A percentile compares a stretch with the other conserved stretches of the same genome.
phyloP scores from a whole-genome alignment of 148 eudicot species.

The Silene conica region DNA sequence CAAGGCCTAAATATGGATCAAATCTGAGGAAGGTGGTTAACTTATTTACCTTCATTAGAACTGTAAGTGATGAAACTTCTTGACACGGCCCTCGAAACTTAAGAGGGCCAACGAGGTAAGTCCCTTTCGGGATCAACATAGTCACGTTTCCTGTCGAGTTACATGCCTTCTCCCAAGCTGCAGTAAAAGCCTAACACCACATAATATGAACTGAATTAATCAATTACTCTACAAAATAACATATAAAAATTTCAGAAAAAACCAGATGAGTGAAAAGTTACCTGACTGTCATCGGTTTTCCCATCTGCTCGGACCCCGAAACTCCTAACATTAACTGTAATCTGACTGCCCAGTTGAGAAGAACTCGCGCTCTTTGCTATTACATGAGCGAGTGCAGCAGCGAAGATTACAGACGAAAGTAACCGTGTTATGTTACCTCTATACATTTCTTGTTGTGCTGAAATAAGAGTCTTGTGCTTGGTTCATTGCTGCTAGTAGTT shows the following conservation, averaged over 20 bases:
- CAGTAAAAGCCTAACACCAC: slow-evolving; percentile 28
- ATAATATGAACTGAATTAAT: background rate
- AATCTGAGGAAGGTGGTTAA: too few relatives aligned
- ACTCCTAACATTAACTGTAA: slow-evolving; percentile 21
- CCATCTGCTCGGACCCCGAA: slow-evolving; percentile 31
- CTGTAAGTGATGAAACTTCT: slow-evolving; percentile 17
- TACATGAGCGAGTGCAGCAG: slow-evolving; percentile 6
- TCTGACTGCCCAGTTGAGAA: slow-evolving; percentile 1
- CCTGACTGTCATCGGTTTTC: slow-evolving; percentile 28
- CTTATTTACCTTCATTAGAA: slow-evolving; percentile 25
- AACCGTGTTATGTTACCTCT: slow-evolving; percentile 5
- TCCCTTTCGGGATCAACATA: slow-evolving; percentile 34
- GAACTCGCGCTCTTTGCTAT: background rate
- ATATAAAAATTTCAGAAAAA: too few relatives aligned
- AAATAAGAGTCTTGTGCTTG: background rate
- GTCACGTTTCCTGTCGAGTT: slow-evolving; percentile 26
- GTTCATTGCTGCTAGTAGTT: slow-evolving; percentile 7
- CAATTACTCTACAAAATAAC: too few relatives aligned
- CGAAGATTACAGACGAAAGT: slow-evolving; percentile 14
- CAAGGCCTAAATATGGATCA: too few relatives aligned
- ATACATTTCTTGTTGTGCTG: slow-evolving; percentile 12
- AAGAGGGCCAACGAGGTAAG: slow-evolving; percentile 35
- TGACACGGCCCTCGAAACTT: slow-evolving; percentile 42
- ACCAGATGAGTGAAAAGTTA: background rate
- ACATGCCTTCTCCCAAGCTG: slow-evolving; percentile 35